Evolutionary conservation across 2,329 filamentous ascomycete genomes (phyloP).

Genomic region (Sclerotiophoma versabilis): DNA sequence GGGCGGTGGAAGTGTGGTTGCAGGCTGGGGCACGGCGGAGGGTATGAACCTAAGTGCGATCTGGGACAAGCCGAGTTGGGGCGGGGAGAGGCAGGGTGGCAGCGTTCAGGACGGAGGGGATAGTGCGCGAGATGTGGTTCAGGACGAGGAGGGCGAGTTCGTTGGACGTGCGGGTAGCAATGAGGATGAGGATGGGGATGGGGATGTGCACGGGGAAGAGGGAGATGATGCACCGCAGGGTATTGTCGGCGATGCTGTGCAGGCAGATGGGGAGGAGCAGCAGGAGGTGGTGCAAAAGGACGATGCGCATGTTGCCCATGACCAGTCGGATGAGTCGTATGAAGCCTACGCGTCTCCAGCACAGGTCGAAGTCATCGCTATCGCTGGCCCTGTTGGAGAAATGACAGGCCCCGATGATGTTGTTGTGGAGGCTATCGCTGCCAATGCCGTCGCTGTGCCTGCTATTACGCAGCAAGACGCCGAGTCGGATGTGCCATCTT

Average conservation of each 20-base stretch:
- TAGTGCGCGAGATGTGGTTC: not conserved
- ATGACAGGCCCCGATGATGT: not conserved
- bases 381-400: not conserved
- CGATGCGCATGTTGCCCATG: too few species aligned
- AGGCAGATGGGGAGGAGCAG: not conserved
- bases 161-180: not conserved
- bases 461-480: not conserved
- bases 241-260: not conserved
- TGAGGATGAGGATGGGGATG: conserved; percentile 1
- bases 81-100: not conserved
- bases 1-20: conserved; percentile 3
- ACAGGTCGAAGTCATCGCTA: not conserved
- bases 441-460: not conserved
- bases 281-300: not conserved
- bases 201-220: not conserved
- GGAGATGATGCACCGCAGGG: not conserved
- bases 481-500: not conserved
- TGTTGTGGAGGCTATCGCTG: not conserved
- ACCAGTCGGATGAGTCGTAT: too few species aligned
- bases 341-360: not conserved
- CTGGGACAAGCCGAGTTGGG: conserved; percentile 4
- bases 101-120: not conserved
- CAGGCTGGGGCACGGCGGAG: not conserved
- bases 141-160: not conserved
- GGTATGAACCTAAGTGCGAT: not conserved